These are phyloP conservation scores for Irpex rosettiformis DNA, from an alignment of 1,284 basidiomycete species.

Conservation along the genomic window DNA sequence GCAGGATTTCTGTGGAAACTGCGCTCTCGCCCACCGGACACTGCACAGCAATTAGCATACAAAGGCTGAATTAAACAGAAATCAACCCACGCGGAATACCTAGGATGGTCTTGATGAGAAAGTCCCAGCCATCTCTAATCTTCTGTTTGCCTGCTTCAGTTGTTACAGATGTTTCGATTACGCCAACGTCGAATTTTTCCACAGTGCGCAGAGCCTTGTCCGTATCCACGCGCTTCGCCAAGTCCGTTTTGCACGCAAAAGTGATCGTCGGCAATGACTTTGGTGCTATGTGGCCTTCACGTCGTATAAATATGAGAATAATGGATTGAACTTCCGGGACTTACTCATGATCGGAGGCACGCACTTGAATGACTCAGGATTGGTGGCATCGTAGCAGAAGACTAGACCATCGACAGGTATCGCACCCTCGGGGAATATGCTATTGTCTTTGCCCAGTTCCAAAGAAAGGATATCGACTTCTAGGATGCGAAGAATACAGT, in stretches of 20 bases:
- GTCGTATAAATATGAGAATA: background rate
- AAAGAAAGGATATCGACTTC: constrained; percentile 46
- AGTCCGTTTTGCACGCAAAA: constrained; percentile 74
- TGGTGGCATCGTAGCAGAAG: constrained; percentile 72
- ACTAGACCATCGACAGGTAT: constrained; percentile 66
- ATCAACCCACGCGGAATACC: constrained; percentile 47
- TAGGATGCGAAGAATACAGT: constrained; percentile 46
- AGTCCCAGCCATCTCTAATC: constrained; percentile 65
- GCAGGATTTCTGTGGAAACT: constrained; percentile 64
- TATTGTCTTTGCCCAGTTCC: constrained; percentile 18
- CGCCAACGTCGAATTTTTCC: constrained; percentile 55
- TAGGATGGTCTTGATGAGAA: constrained; percentile 56
- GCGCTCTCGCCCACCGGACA: constrained; percentile 30
- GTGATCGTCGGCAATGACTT: constrained; percentile 62
- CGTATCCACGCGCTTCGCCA: constrained; percentile 53
- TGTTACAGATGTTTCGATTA: constrained; percentile 58
- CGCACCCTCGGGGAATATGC: constrained; percentile 41
- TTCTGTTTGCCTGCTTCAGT: constrained; percentile 53
- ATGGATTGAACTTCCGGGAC: constrained; percentile 22
- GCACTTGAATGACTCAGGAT: constrained; percentile 54
- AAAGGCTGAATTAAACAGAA: background rate
- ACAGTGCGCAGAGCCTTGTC: constrained; percentile 45
- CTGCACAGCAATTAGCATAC: constrained; percentile 7
- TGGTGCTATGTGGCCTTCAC: constrained; percentile 34
- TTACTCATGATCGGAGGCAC: constrained; percentile 63